Conservation (phyloP, 768 basidiomycete genomes). For the Holtermanniella nyarrowii region DNA sequence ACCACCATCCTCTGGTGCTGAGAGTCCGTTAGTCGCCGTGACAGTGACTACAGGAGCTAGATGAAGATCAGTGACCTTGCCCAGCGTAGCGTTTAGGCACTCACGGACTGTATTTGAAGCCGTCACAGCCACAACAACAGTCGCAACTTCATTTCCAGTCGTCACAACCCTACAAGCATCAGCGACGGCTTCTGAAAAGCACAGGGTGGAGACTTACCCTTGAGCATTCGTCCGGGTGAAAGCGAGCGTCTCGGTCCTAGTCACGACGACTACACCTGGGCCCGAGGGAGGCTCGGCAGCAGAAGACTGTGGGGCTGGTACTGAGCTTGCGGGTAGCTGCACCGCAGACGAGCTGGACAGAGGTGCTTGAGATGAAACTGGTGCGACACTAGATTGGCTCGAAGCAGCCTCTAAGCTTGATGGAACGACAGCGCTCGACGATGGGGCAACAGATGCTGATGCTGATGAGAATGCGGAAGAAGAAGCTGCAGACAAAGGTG, state of each 20-base stretch:
- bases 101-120: neutral
- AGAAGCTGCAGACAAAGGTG: neutral
- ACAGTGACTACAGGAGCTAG: neutral
- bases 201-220: neutral
- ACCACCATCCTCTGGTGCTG: neutral
- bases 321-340: neutral
- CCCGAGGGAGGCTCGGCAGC: neutral
- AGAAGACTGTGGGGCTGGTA: neutral
- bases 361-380: neutral
- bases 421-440: neutral
- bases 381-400: neutral
- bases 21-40: neutral
- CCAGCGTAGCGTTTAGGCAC: neutral
- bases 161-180: too few relatives aligned
- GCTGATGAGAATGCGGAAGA: neutral
- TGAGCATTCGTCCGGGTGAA: neutral
- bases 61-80: neutral
- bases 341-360: neutral
- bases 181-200: too few relatives aligned
- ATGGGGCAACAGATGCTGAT: neutral
- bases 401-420: neutral
- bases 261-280: neutral
- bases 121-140: neutral
- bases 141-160: neutral
- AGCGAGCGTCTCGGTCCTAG: neutral